phyloP scores from a whole-genome alignment of 805 yeast species.

The Lipomyces orientalis region DNA sequence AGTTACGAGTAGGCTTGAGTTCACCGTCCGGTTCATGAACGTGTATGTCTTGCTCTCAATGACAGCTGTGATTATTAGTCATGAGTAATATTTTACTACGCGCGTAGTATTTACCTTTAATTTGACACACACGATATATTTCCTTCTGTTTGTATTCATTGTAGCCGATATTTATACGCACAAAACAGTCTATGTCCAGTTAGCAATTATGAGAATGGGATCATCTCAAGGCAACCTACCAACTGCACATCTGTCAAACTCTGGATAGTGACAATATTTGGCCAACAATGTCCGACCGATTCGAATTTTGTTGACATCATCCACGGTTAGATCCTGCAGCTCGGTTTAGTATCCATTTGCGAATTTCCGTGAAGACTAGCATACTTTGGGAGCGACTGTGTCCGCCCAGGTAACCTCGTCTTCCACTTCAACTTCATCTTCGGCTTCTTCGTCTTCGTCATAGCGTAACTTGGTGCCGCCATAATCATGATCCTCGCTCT shows the following conservation, averaged over 20 bases:
- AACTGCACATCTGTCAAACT: slow-evolving; percentile 68
- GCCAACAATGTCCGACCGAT: slow-evolving; percentile 79
- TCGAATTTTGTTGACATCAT: slow-evolving; percentile 72
- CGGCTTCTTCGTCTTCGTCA: slow-evolving; percentile 50
- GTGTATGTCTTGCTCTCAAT: slow-evolving; percentile 53
- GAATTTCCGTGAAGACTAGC: background rate
- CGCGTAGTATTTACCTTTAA: slow-evolving; percentile 60
- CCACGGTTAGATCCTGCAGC: slow-evolving; percentile 54
- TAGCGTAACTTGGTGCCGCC: slow-evolving; percentile 52
- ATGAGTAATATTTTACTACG: background rate
- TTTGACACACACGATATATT: slow-evolving; percentile 81
- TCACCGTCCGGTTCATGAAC: slow-evolving; percentile 57
- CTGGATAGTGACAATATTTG: slow-evolving; percentile 81
- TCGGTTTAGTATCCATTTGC: slow-evolving; percentile 2
- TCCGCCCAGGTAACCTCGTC: slow-evolving; percentile 46
- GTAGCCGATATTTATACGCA: slow-evolving; percentile 79
- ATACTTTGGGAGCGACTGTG: slow-evolving; percentile 10
- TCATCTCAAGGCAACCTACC: slow-evolving; percentile 48
- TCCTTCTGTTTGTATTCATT: slow-evolving; percentile 66
- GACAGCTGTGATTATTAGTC: slow-evolving; percentile 18
- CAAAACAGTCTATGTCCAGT: slow-evolving; percentile 56
- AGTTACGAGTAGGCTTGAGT: slow-evolving; percentile 70
- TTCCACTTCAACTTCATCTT: slow-evolving; percentile 53
- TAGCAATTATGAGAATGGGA: background rate
- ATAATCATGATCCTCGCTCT: slow-evolving; percentile 48